Evolutionary conservation across 768 basidiomycete species (phyloP).

Genomic region (Antrodiella citrinella): DNA sequence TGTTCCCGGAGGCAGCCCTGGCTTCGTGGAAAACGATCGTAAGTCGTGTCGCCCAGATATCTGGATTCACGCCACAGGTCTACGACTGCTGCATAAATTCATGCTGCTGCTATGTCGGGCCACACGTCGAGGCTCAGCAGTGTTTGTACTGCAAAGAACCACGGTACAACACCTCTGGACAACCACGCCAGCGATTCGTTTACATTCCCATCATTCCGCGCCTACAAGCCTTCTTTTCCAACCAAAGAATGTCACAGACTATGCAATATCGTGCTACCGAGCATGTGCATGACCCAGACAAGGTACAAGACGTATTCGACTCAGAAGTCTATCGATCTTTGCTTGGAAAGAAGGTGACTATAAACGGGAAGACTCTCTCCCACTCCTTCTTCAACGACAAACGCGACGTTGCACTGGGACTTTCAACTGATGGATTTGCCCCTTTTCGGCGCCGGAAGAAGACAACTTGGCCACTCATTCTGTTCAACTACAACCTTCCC

Average conservation of each 20-base stretch:
- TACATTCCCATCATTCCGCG: constrained; percentile 34
- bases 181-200: constrained; percentile 20
- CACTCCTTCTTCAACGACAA: constrained; percentile 28
- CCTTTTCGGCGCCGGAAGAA: constrained; percentile 25
- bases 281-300: constrained; percentile 13
- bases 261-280: constrained; percentile 23
- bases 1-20: constrained; percentile 16
- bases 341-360: constrained; percentile 13
- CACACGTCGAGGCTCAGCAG: constrained; percentile 14
- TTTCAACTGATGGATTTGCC: constrained; percentile 34
- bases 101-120: constrained; percentile 31
- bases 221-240: constrained; percentile 21
- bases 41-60: constrained; percentile 19
- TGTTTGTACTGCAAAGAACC: constrained; percentile 31
- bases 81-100: constrained; percentile 37
- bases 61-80: constrained; percentile 23
- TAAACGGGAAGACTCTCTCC: constrained; percentile 17
- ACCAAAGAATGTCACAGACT: constrained; percentile 13
- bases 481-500: constrained; percentile 35
- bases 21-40: background rate
- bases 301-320: constrained; percentile 31
- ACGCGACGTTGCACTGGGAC: constrained; percentile 32
- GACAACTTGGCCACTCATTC: constrained; percentile 33
- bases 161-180: constrained; percentile 15
- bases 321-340: constrained; percentile 23